Evolutionary conservation across 441 rosid species (phyloP), one percentile per base, ranked within the genome.

Genomic region (Corymbia citriodora): DNA sequence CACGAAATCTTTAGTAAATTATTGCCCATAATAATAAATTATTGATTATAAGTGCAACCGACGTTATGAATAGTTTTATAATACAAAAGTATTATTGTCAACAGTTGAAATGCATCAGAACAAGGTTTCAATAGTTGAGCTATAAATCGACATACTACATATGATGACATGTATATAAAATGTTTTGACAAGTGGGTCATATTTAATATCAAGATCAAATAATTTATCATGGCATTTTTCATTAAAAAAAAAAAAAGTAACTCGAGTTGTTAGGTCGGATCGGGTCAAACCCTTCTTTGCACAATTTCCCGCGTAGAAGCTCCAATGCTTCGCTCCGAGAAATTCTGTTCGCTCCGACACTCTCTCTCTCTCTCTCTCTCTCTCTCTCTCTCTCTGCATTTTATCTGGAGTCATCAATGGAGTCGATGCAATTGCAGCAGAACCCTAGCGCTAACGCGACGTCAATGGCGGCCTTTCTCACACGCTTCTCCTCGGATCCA

Each of bases 401-500:
- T 79, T 45, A 52, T 79, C n/a, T 45, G 52, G n/a, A 40, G 52
- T 11, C 52, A 79, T 23, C 52, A 10, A 52, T 48, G 88, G 49
- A 55, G 63, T 40, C 88, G 70, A 31, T 29, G 88, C 31, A 87
- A 49, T 55, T 36, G 88, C 59, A 52, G 16, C 10, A 52, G 87
- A 87, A 36, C 70, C 52, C 87, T 31, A 36, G 87, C 18, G 59
- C 29, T 29, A 89, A 88, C 15, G 82, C 92, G 90, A 94, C 94
- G 90, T 52, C 95, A 8, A 59, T 95, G 89, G 95, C 97, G 45
- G 95, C 93, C 91, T 98, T 94, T 92, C 95, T 96, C 54, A 90
- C 96, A 2, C 91, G 92, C 17, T 91, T 92, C 91, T 92, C 94
- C 91, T 92, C 98, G 89, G 92, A 93, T 81, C 97, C 94, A 91